Evolutionary conservation across 176 grass and related monocot species (phyloP).

Genomic region (Eleusine coracana): DNA sequence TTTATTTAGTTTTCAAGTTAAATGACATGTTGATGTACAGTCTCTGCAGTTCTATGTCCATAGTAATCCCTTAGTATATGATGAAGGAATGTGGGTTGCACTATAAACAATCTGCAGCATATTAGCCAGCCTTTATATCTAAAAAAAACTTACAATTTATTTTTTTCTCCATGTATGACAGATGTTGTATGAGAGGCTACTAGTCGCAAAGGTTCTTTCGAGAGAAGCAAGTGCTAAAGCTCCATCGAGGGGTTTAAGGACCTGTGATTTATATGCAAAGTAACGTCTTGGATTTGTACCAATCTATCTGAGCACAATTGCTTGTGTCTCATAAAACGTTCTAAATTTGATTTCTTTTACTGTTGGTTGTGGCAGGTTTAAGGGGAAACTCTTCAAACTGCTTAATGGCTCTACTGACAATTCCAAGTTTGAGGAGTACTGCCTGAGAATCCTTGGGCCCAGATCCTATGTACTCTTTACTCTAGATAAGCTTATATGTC

Average conservation of each 20-base stretch:
- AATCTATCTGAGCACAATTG: slow-evolving; percentile 11
- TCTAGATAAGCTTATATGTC: slow-evolving; percentile 42
- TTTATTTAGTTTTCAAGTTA: slow-evolving; percentile 15
- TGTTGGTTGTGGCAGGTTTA: slow-evolving; percentile 40
- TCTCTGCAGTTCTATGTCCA: not conserved
- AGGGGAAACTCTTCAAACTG: slow-evolving; percentile 33
- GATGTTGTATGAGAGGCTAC: slow-evolving; percentile 54
- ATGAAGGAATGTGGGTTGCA: not conserved
- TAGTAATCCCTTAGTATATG: not conserved
- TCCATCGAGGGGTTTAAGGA: not conserved
- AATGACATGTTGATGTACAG: not conserved
- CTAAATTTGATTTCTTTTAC: slow-evolving; percentile 1
- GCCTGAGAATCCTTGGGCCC: slow-evolving; percentile 44
- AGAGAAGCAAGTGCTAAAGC: not conserved
- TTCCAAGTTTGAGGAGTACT: slow-evolving; percentile 45
- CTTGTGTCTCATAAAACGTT: not conserved
- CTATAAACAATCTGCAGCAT: not conserved
- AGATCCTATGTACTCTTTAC: slow-evolving; percentile 54
- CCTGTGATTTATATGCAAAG: slow-evolving; percentile 42
- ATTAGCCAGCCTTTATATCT: not conserved
- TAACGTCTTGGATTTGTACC: slow-evolving; percentile 34
- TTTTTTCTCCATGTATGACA: slow-evolving; percentile 6
- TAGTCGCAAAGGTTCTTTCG: slow-evolving; percentile 18
- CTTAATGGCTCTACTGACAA: slow-evolving; percentile 32
- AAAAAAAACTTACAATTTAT: not conserved